Conservation (phyloP, 164 flowering plant species). For the Amborella trichopoda region DNA sequence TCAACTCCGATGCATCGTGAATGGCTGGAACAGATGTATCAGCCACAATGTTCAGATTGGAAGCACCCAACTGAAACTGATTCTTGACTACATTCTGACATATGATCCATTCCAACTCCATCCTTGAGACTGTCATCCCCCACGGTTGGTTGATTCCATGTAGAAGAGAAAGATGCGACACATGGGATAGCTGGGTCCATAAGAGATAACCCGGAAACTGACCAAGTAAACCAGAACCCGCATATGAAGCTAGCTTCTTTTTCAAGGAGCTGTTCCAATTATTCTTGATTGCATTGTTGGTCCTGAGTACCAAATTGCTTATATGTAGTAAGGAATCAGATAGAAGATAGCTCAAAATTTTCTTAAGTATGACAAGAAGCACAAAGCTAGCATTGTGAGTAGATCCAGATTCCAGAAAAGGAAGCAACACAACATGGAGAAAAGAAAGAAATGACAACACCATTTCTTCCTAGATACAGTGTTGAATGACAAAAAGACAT, state of each 20-base stretch:
- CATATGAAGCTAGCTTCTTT: constrained; percentile 77
- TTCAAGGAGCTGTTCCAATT: constrained; percentile 98
- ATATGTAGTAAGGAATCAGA: too few relatives aligned
- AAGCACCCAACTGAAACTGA: constrained; percentile 31
- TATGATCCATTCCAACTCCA: constrained; percentile 40
- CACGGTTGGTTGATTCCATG: constrained; percentile 31
- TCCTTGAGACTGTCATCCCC: constrained; percentile 35
- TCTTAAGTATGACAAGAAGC: background rate
- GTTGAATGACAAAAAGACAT: too few relatives aligned
- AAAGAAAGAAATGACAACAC: too few relatives aligned
- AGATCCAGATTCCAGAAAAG: constrained; percentile 14
- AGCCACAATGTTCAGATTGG: constrained; percentile 31
- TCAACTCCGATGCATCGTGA: constrained; percentile 25
- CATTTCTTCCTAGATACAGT: too few relatives aligned
- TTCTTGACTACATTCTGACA: constrained; percentile 78
- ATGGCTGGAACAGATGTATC: constrained; percentile 11
- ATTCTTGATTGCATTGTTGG: constrained; percentile 98
- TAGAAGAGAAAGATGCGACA: constrained; percentile 28
- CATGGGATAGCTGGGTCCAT: constrained; percentile 28
- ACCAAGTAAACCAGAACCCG: constrained; percentile 67
- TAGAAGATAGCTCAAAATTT: too few relatives aligned
- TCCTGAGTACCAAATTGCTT: constrained; percentile 38
- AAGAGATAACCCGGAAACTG: constrained; percentile 46
- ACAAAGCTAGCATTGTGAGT: background rate
- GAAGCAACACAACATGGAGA: too few relatives aligned